Base-by-base conservation (phyloP, 805 yeast species). In the Metschnikowia amazonensis region DNA sequence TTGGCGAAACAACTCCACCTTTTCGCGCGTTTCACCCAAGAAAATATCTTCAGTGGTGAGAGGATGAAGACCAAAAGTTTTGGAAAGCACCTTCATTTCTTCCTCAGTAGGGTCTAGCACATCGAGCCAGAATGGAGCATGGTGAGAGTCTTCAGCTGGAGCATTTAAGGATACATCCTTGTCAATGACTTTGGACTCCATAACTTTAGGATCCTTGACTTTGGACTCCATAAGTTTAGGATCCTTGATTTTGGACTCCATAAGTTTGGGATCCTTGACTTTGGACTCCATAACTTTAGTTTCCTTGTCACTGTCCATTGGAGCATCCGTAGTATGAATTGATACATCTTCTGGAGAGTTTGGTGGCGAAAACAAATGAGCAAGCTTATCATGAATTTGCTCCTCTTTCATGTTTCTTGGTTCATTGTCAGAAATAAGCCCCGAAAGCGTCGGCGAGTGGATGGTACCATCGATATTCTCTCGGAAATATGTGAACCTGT, bases 61-160 rank as follows among this genome's bases (percentile, higher is more conserved):
- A 0, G 99, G 99, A 65, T 92, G 99, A 46, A 92, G 88, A 1
- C 95, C 96, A 67, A 92, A 92, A 0, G 97, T 82, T 58, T 89
- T 89, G 23, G 95, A 80, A 11, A 92, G 57, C 0, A 85, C 94
- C 58, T 92, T 89, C 95, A 94, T 88, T 64, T 92, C 99, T 55
- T 89, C 97, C 59, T 94, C 98, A 0, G 96, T 86, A 9, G 99
- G 99, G 58, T 88, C 85, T 46, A 87, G 69, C 10, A 92, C 86
- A 64, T 92, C 98, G 9, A 92, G 73, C 99, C 99, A 92, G 51
- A 71, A 72, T 1, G 76, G 75, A n/a, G 56, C 57, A n/a, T 43
- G 38, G 25, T 42, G 39, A 42, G 48, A 17, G 24, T 46, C 9
- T 17, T 37, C 41, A 4, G 24, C 4, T 9, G 24, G 9, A 3